phyloP scores from a whole-genome alignment of 2,329 filamentous ascomycete genomes.

The Volutella citrinella region DNA sequence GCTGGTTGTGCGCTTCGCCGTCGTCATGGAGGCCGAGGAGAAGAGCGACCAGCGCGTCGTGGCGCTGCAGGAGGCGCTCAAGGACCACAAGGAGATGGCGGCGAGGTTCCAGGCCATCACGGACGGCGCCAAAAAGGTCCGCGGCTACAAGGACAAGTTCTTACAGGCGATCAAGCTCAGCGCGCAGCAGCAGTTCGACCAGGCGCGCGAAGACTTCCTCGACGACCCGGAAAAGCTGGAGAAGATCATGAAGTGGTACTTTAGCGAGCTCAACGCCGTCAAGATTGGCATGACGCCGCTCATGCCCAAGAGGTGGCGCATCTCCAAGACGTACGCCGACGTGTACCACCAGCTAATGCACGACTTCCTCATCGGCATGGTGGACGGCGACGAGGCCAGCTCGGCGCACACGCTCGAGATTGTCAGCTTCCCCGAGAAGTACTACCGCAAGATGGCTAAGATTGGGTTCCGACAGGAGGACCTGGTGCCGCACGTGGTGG shows the following conservation, averaged over 20 bases:
- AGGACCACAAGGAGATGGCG: constrained; percentile 93
- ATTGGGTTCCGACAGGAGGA: constrained; percentile 75
- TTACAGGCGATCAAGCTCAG: constrained; percentile 72
- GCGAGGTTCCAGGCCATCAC: constrained; percentile 93
- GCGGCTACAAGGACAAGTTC: constrained; percentile 97
- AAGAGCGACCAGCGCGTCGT: constrained; percentile 90
- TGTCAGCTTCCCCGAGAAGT: constrained; percentile 92
- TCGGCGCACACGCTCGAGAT: constrained; percentile 88
- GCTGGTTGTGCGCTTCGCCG: constrained; percentile 84
- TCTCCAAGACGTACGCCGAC: constrained; percentile 82
- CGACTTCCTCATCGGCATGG: constrained; percentile 78
- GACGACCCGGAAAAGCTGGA: constrained; percentile 80
- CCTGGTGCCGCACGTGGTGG: constrained; percentile 82
- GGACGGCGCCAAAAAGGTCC: constrained; percentile 83
- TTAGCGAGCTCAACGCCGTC: constrained; percentile 95
- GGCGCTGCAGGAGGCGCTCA: constrained; percentile 89
- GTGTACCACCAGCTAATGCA: constrained; percentile 97
- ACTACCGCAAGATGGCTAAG: constrained; percentile 93
- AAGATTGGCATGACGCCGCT: constrained; percentile 87
- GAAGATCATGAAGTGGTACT: constrained; percentile 92
- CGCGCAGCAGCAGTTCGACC: constrained; percentile 71
- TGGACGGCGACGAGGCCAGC: constrained; percentile 81
- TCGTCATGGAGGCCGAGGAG: constrained; percentile 94
- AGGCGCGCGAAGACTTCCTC: constrained; percentile 71
- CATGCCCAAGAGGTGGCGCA: constrained; percentile 96